Base-by-base conservation (phyloP, 306 rosid genomes). In the Lathyrus oleraceus region DNA sequence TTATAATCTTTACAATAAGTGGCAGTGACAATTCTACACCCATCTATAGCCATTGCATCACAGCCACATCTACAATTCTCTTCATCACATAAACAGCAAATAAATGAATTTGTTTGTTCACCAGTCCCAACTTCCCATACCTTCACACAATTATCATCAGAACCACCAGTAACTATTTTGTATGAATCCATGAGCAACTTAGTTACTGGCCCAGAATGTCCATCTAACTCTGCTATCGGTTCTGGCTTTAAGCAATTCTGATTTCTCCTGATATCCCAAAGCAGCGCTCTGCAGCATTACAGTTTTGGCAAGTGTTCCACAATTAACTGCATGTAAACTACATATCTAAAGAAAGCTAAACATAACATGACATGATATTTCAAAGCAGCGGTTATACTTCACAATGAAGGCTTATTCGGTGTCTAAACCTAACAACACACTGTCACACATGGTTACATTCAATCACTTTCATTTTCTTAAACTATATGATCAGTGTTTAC, bases 251-350 rank as follows among this genome's bases (percentile, higher is more conserved):
- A 25, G n/a, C 65, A 39, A 13, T 70, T 81, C 73, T 78, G 87
- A 84, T 78, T 86, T 75, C 80, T 87, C 80, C 98, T 84, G 17
- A 89, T 67, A 82, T 92, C 98, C 82, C 91, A 92, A 14, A 92
- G 91, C 90, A 84, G 75, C 36, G 92, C 98, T 49, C 96, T 89
- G 96, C 83, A 78, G 48, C 76, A 81, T 43, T 58, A 3, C 38
- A 17, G 60, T 51, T 68, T 25, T 45, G 58, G 40, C 51, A 44
- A 82, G 40, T 36, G 52, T 14, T 49, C 11, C 19, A 11, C 56
- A 63, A 60, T 58, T 47, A 39, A 4, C 30, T 65, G 20, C 10
- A 68, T 36, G 42, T n/a, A 15, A 17, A 45, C 52, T 11, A 15
- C 23, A 30, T 67, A 20, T 27, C 23, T 5, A 6, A n/a, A 27